phyloP scores from a whole-genome alignment of 2,329 filamentous ascomycete species.

The Xylaria sp. region DNA sequence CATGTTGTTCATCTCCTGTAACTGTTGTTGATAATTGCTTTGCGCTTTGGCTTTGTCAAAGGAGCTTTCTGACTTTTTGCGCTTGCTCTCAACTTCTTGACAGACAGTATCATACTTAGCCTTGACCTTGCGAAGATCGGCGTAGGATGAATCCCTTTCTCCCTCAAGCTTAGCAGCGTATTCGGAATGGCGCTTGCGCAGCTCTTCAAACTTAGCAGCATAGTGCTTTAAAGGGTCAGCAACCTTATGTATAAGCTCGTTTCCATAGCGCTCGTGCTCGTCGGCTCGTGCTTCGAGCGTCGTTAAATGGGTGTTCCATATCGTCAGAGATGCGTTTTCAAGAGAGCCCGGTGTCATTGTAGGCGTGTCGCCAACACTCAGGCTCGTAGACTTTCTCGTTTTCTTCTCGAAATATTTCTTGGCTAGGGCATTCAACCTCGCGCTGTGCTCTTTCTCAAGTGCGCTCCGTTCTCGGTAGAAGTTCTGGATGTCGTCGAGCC shows the following conservation, averaged over 20 bases:
- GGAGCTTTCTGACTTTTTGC: constrained; percentile 94
- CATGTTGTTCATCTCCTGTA: constrained; percentile 94
- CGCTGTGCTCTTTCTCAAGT: constrained; percentile 97
- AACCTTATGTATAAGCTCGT: constrained; percentile 80
- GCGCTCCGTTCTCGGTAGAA: constrained; percentile 95
- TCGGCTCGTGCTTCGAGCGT: constrained; percentile 87
- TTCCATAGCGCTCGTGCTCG: constrained; percentile 88
- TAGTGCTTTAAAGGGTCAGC: constrained; percentile 87
- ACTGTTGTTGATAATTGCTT: constrained; percentile 89
- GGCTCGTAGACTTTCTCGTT: constrained; percentile 82
- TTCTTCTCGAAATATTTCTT: constrained; percentile 99
- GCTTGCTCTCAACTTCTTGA: constrained; percentile 91
- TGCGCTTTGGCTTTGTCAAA: constrained; percentile 95
- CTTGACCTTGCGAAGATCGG: constrained; percentile 89
- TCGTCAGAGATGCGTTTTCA: constrained; percentile 95
- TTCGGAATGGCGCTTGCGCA: constrained; percentile 90
- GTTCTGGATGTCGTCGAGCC: constrained; percentile 95
- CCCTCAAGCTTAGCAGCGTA: constrained; percentile 89
- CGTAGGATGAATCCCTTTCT: constrained; percentile 85
- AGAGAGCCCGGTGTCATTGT: constrained; percentile 93
- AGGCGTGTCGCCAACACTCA: constrained; percentile 94
- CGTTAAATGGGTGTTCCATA: constrained; percentile 93
- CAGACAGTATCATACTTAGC: constrained; percentile 91
- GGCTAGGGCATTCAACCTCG: constrained; percentile 85
- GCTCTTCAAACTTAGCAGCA: constrained; percentile 81